Evolutionary conservation across 345 rosid genomes (phyloP).

Genomic region (Luvunga scandens): DNA sequence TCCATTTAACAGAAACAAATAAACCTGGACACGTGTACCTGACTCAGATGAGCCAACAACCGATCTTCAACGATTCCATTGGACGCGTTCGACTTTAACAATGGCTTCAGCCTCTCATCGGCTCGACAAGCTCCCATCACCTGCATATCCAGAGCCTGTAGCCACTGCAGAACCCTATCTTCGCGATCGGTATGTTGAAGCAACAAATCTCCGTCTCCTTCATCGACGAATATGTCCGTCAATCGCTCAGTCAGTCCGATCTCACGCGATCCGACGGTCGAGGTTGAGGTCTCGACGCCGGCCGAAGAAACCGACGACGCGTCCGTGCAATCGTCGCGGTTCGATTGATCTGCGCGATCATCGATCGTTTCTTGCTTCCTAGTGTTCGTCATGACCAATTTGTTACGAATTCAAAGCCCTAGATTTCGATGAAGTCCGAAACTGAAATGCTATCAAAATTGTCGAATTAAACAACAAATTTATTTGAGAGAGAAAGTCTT

Average conservation of each 20-base stretch:
- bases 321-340: conserved; percentile 38
- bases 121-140: conserved; percentile 94
- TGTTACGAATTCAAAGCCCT: conserved; percentile 15
- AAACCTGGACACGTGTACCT: conserved; percentile 38
- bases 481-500: not conserved
- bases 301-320: conserved; percentile 28
- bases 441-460: not conserved
- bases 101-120: conserved; percentile 92
- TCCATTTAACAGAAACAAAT: not conserved
- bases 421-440: not conserved
- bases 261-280: conserved; percentile 44
- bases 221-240: conserved; percentile 47
- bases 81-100: conserved; percentile 68
- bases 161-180: conserved; percentile 81
- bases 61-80: conserved; percentile 74
- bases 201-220: conserved; percentile 63
- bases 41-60: conserved; percentile 75
- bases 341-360: conserved; percentile 32
- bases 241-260: conserved; percentile 53
- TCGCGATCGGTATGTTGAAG: conserved; percentile 60
- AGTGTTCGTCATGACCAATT: conserved; percentile 51
- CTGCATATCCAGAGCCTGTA: conserved; percentile 89
- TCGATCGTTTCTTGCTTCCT: conserved; percentile 38
- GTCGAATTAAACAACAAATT: not conserved
- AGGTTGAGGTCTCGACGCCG: conserved; percentile 28